A percentile compares a stretch with the other conserved stretches of the same genome.
These are phyloP conservation scores for Mycena galericulata DNA, from an alignment of 768 basidiomycete genomes.

Conservation along the genomic window DNA sequence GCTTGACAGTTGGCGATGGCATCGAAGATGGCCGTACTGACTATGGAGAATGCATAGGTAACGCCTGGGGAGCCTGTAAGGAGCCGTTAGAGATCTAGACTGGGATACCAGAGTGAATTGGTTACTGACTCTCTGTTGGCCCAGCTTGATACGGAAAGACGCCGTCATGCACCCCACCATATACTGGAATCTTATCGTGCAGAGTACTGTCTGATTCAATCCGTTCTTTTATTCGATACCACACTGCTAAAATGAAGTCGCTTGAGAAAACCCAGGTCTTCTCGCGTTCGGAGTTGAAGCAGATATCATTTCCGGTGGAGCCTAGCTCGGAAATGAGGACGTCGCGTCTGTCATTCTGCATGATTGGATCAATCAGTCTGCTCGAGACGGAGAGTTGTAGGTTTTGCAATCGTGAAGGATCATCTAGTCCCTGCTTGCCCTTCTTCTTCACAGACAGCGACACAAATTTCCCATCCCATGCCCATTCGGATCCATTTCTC, in stretches of 20 bases:
- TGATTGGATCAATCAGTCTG: neutral
- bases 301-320: neutral
- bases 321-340: neutral
- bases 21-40: neutral
- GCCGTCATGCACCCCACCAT: neutral
- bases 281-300: neutral
- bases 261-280: neutral
- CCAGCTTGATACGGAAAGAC: neutral
- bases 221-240: neutral
- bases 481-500: neutral
- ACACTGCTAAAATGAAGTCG: neutral
- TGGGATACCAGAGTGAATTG: neutral
- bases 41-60: neutral
- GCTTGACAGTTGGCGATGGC: constrained; percentile 9
- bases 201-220: neutral
- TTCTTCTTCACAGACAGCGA: neutral
- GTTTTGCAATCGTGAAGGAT: neutral
- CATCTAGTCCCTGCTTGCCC: neutral
- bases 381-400: constrained; percentile 12
- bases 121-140: neutral
- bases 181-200: constrained; percentile 8
- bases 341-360: neutral
- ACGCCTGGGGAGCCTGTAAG: neutral
- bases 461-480: constrained; percentile 6
- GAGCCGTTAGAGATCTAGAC: neutral